Evolutionary conservation across 345 rosid species (phyloP), one percentile per base, ranked within the genome.

Genomic region (Rhodamnia argentea): DNA sequence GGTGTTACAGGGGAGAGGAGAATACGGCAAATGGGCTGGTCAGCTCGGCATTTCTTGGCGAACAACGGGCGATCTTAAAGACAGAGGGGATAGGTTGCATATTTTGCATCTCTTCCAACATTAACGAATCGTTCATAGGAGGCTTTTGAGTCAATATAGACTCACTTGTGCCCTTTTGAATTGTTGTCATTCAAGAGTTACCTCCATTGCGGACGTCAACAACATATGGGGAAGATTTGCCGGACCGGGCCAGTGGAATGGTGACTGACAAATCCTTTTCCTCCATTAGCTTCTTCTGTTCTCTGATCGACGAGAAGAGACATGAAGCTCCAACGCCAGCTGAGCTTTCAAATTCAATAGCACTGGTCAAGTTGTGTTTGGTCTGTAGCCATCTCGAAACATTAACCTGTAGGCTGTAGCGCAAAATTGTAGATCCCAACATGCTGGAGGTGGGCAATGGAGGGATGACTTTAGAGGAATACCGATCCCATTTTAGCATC

Each of bases 381-480:
- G 37, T 82, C 37, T 32, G 14, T 40, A 27, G 54, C 40, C 53
- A 50, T 51, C 56, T 24, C 13, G 40, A 16, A 51, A 82, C 57
- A 52, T 56, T 83, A 52, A 83, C 85, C 13, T 57, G 29, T 42
- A 56, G 27, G 74, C 13, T 57, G 29, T 42, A 56, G 27, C 24
- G 1, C 24, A 70, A 70, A 32, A 51, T 74, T 42, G 47, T 29
- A 94, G 95, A 93, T 89, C 92, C 96, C 13, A 95, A 93, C 89
- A 94, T 93, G 93, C 88, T 91, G 74, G 95, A 94, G 91, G 93
- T 94, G 54, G 95, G 93, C 27, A 94, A 94, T 85, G 94, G 96
- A 82, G 93, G 94, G 84, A 93, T 94, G 95, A 92, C 82, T 83
- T 75, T 90, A 11, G 92, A 90, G 50, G 94, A 93, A 84, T 91